phyloP scores from a whole-genome alignment of 2,329 filamentous ascomycete species.

The Colletotrichum cereale region DNA sequence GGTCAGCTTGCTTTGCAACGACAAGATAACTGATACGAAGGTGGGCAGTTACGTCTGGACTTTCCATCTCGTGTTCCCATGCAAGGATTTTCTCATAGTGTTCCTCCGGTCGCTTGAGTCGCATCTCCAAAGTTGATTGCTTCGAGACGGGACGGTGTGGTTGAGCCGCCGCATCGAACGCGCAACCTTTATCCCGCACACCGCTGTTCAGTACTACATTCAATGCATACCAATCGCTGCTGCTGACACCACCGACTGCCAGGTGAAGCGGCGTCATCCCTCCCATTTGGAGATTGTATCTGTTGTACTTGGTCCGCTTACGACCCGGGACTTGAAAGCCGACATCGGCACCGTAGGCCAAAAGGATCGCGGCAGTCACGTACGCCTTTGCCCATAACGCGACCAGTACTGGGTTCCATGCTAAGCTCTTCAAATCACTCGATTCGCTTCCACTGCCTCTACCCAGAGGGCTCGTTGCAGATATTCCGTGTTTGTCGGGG shows the following conservation, averaged over 20 bases:
- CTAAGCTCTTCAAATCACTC: not conserved
- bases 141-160: not conserved
- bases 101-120: not conserved
- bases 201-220: not conserved
- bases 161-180: not conserved
- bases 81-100: too few relatives aligned
- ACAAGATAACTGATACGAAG: not conserved
- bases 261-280: not conserved
- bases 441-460: not conserved
- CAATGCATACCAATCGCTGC: accelerated
- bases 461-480: not conserved
- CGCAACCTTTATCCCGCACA: not conserved
- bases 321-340: not conserved
- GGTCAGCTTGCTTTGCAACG: not conserved
- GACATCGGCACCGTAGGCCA: not conserved
- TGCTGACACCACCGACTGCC: not conserved
- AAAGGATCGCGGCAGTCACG: not conserved
- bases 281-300: too few relatives aligned
- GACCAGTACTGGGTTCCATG: not conserved
- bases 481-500: not conserved
- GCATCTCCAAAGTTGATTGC: not conserved
- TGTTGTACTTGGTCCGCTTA: not conserved
- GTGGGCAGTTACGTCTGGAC: not conserved
- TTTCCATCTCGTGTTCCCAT: not conserved
- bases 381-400: not conserved